These are phyloP conservation scores for Ophioceras dolichostomum DNA, from an alignment of 2,329 filamentous ascomycete genomes.

Conservation along the genomic window DNA sequence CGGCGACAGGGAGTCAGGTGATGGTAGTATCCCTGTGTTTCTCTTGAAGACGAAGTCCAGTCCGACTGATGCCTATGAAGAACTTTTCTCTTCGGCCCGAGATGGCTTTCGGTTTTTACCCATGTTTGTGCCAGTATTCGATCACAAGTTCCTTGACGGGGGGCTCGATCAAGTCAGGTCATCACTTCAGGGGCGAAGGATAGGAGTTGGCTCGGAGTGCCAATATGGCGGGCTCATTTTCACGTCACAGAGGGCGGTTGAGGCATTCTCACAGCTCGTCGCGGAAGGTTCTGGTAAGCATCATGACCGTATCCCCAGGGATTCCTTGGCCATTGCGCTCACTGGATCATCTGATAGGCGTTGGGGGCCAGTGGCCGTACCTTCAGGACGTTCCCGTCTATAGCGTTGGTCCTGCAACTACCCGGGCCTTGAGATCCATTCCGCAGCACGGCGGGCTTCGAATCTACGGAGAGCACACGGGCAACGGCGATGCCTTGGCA, in stretches of 20 bases:
- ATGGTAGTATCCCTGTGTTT: conserved; percentile 49
- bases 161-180: conserved; percentile 40
- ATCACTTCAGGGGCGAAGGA: conserved; percentile 30
- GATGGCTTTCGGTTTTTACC: conserved; percentile 41
- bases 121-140: conserved; percentile 63
- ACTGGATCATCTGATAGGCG: too few relatives aligned
- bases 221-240: conserved; percentile 70
- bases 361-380: conserved; percentile 32
- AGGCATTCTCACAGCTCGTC: conserved; percentile 58
- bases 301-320: too few relatives aligned
- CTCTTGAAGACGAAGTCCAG: conserved; percentile 68
- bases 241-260: conserved; percentile 73
- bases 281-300: conserved; percentile 32
- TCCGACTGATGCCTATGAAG: conserved; percentile 60
- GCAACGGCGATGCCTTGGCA: conserved; percentile 73
- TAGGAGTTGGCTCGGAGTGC: conserved; percentile 23
- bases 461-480: conserved; percentile 69
- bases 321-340: too few relatives aligned
- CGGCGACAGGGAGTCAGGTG: too few relatives aligned
- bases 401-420: conserved; percentile 71
- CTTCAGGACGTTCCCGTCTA: conserved; percentile 52
- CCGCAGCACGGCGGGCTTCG: conserved; percentile 36
- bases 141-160: conserved; percentile 53
- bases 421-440: conserved; percentile 54
- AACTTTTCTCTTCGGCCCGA: conserved; percentile 42